phyloP scores from a whole-genome alignment of 2,329 filamentous ascomycete genomes.

The Xylogone sp. region DNA sequence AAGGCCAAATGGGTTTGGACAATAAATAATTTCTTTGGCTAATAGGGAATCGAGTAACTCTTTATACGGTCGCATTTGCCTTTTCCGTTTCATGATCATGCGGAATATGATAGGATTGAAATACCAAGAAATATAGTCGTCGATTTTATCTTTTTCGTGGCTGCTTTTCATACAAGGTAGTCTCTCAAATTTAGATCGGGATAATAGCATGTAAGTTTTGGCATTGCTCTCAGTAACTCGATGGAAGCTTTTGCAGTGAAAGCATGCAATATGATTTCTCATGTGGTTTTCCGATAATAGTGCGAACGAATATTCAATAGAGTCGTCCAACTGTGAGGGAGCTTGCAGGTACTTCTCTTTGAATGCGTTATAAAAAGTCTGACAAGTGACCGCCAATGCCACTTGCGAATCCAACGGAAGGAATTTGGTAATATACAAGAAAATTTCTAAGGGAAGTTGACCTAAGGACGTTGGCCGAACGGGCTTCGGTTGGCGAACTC shows the following conservation, averaged over 20 bases:
- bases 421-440: slow-evolving; percentile 4
- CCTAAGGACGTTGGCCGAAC: background rate
- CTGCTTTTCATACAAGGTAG: too few species aligned
- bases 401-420: slow-evolving; percentile 6
- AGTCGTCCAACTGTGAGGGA: too few species aligned
- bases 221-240: background rate
- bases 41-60: slow-evolving; percentile 7
- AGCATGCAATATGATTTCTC: slow-evolving; percentile 8
- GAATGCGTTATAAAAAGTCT: too few species aligned
- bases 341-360: too few species aligned
- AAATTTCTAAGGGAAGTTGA: slow-evolving; percentile 6
- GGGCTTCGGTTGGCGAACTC: background rate
- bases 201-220: too few species aligned
- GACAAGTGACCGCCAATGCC: too few species aligned
- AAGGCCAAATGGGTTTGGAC: too few species aligned
- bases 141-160: background rate
- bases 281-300: slow-evolving; percentile 6
- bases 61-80: slow-evolving; percentile 3
- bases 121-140: background rate
- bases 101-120: slow-evolving; percentile 9
- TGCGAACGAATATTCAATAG: background rate
- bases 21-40: too few species aligned
- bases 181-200: too few species aligned
- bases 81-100: slow-evolving; percentile 12
- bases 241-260: slow-evolving; percentile 9